phyloP scores from a whole-genome alignment of 192 early-diverging fungal species.

The Backusella macrospora region DNA sequence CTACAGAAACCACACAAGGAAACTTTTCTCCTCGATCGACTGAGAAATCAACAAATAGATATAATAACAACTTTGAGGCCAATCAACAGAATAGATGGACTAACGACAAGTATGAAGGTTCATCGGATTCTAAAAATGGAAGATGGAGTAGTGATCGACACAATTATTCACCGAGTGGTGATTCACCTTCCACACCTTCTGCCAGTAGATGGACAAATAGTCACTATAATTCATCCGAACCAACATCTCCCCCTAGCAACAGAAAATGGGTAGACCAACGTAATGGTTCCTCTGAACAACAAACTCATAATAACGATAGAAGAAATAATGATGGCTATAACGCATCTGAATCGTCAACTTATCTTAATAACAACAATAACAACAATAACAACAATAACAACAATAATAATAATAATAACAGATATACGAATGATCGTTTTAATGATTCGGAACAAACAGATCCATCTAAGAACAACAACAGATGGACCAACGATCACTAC shows the following conservation, averaged over 20 bases:
- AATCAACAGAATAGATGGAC: background rate
- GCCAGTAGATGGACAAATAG: background rate
- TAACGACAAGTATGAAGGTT: background rate
- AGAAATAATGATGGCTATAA: too few species aligned
- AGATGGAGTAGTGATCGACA: background rate
- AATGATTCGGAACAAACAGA: background rate
- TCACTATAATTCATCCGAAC: background rate
- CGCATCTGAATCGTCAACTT: too few species aligned
- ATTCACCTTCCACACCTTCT: too few species aligned
- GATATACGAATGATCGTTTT: background rate
- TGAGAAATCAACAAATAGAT: too few species aligned
- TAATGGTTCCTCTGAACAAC: too few species aligned
- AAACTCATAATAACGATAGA: too few species aligned
- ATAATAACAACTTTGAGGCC: background rate
- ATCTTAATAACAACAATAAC: too few species aligned
- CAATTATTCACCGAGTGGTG: too few species aligned
- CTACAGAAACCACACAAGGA: too few species aligned
- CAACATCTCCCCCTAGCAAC: too few species aligned
- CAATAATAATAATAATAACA: background rate
- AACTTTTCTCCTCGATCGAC: too few species aligned
- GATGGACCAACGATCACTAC: background rate
- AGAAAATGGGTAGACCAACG: too few species aligned
- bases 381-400: background rate
- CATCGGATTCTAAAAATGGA: background rate
- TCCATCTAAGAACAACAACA: background rate